These are phyloP conservation scores for Plenodomus biglobosus DNA, from an alignment of 2,329 filamentous ascomycete species.

Conservation along the genomic window DNA sequence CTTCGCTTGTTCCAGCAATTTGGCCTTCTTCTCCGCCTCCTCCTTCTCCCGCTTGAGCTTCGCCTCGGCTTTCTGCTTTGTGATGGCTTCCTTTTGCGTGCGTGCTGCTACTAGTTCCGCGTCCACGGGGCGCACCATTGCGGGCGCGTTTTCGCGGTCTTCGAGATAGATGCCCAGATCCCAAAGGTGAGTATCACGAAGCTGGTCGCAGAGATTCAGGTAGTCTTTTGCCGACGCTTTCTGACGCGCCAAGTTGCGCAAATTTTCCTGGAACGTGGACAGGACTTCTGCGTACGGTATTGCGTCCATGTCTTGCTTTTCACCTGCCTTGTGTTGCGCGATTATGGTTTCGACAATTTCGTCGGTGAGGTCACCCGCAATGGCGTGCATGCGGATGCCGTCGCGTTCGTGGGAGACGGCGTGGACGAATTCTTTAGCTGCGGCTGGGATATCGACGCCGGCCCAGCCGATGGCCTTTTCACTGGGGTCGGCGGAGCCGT, in stretches of 20 bases:
- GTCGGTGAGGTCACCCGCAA: constrained; percentile 45
- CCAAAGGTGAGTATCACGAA: constrained; percentile 80
- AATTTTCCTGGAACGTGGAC: constrained; percentile 60
- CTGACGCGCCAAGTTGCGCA: constrained; percentile 56
- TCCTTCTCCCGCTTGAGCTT: constrained; percentile 61
- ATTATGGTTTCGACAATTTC: constrained; percentile 44
- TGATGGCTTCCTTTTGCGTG: constrained; percentile 56
- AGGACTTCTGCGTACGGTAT: constrained; percentile 54
- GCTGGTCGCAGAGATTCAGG: constrained; percentile 67
- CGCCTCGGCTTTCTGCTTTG: constrained; percentile 47
- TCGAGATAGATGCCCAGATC: constrained; percentile 86
- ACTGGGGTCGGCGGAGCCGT: constrained; percentile 55
- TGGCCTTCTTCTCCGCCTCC: constrained; percentile 56
- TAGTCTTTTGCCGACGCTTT: constrained; percentile 67
- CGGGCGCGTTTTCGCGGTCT: constrained; percentile 71
- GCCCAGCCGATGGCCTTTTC: constrained; percentile 62
- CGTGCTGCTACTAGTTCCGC: constrained; percentile 57
- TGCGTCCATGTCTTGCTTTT: constrained; percentile 33
- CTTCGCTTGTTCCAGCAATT: constrained; percentile 59
- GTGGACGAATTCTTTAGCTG: constrained; percentile 62
- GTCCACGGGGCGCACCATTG: constrained; percentile 70
- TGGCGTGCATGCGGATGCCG: constrained; percentile 58
- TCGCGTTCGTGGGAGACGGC: constrained; percentile 61
- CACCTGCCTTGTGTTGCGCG: constrained; percentile 31
- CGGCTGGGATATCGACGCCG: constrained; percentile 63